These are phyloP conservation scores for Trichoderma semiorbis DNA, from an alignment of 2,329 filamentous ascomycete genomes.

Conservation along the genomic window DNA sequence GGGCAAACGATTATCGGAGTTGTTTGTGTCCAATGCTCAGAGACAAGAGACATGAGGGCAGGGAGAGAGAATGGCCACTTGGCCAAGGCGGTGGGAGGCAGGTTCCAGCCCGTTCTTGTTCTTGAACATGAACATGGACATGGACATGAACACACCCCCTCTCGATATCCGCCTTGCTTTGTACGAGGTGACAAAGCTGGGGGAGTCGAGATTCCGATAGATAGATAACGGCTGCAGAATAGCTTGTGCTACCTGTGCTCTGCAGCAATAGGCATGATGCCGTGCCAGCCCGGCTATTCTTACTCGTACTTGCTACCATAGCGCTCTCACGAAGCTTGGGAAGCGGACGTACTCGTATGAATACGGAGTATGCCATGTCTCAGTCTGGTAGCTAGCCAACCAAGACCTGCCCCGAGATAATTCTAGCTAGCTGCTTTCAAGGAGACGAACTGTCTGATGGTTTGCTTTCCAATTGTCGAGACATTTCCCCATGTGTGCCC, in stretches of 20 bases:
- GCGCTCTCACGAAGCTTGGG: neutral
- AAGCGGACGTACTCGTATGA: neutral
- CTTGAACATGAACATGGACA: neutral
- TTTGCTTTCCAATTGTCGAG: neutral
- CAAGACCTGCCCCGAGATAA: neutral
- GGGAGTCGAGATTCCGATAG: neutral
- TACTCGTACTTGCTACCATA: neutral
- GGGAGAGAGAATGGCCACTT: neutral
- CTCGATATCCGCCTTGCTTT: neutral
- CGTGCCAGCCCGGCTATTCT: neutral
- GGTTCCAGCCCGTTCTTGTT: neutral
- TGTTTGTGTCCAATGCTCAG: neutral
- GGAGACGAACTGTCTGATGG: neutral
- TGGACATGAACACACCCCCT: neutral
- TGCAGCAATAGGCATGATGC: neutral
- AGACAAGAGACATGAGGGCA: neutral
- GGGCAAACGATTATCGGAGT: neutral
- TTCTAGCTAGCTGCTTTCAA: neutral
- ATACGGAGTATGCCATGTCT: neutral
- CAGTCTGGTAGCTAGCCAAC: neutral
- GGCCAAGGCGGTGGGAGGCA: neutral
- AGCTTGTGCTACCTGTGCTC: neutral
- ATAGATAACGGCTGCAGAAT: neutral
- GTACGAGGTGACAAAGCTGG: neutral
- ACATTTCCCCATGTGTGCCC: neutral